Base-by-base conservation (phyloP, 768 basidiomycete species). In the Phylloporus sp. region DNA sequence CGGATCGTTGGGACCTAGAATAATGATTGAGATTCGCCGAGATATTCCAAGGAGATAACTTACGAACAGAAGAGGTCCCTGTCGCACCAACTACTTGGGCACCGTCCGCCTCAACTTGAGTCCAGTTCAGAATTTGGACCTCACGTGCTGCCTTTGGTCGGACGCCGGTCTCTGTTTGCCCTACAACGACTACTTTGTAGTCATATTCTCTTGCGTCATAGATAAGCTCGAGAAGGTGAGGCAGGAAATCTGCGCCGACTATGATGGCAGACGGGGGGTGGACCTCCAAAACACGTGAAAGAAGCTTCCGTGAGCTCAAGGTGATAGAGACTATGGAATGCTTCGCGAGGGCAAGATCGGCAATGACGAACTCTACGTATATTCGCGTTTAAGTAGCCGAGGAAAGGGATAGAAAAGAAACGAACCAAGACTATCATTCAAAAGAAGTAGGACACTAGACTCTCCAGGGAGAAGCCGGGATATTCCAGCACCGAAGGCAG, bases 361-460 rank as follows among this genome's bases (percentile, higher is more conserved):
- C 72, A 37, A 92, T 78, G 58, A 91, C 58, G 62, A 86, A 93
- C 68, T 86, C 90, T 88, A 57, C 24, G 37, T 21, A 22, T 24
- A 18, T 32, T 48, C 24, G 20, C 29, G 37, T 27, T n/a, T 20
- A 20, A 49, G 49, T 6, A 6, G 20, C 46, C 13, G 24, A 31
- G 9, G 18, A 36, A 3, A 21, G 27, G 9, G n/a, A 37, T 20
- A 35, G 34, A 46, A 40, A 23, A 38, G 1, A 18, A 40, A 40
- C 75, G 11, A 53, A 86, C 90, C 89, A 37, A 92, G 70, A 36
- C 84, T 66, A 59, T 92, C 90, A 52, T 92, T 86, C 32, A 93
- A 69, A 21, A 91, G 68, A 11, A 92, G 65, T n/a, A 92, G 62
- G 8, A 86, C 86, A 49, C 72, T 82, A 23, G 87, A 84, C 42